phyloP scores from a whole-genome alignment of 163 green algal genomes.

The Trebouxia gelatinosa region DNA sequence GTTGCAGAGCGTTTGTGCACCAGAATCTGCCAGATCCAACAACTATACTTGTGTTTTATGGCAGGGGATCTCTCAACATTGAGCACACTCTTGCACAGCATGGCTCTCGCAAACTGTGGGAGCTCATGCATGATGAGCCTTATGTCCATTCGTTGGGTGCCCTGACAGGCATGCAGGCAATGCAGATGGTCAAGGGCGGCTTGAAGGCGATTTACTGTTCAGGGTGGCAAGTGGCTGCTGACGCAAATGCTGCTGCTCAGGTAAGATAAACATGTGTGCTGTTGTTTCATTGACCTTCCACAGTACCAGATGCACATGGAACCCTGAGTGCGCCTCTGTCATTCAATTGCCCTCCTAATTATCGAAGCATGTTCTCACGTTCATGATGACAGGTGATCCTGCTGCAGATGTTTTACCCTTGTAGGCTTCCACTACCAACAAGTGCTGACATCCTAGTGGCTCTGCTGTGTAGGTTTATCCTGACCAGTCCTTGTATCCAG shows the following conservation, averaged over 20 bases:
- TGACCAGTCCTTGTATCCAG: slow-evolving; percentile 80
- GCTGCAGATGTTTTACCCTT: no score
- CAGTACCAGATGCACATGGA: no score
- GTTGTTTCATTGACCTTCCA: no score
- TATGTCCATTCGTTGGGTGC: slow-evolving; percentile 80
- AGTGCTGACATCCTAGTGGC: no score
- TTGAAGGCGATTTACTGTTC: slow-evolving; percentile 86
- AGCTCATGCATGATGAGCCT: slow-evolving; percentile 67
- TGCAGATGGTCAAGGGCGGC: slow-evolving; percentile 72
- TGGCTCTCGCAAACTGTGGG: slow-evolving; percentile 76
- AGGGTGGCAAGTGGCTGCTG: slow-evolving; percentile 75
- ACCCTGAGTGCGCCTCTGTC: no score
- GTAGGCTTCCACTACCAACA: no score
- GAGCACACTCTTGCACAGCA: slow-evolving; percentile 73
- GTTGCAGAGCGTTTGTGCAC: background rate
- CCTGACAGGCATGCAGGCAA: slow-evolving; percentile 64
- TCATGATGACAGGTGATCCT: no score
- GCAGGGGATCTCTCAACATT: slow-evolving; percentile 56
- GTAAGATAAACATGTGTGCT: no score
- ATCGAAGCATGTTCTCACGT: no score
- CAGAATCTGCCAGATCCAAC: no score
- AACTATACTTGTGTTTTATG: no score
- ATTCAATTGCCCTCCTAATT: no score
- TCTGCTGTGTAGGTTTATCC: slow-evolving; percentile 64
- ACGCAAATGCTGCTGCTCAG: slow-evolving; percentile 54